These are phyloP conservation scores for Litsea cubeba DNA, from an alignment of 164 flowering plant genomes.

Conservation along the genomic window DNA sequence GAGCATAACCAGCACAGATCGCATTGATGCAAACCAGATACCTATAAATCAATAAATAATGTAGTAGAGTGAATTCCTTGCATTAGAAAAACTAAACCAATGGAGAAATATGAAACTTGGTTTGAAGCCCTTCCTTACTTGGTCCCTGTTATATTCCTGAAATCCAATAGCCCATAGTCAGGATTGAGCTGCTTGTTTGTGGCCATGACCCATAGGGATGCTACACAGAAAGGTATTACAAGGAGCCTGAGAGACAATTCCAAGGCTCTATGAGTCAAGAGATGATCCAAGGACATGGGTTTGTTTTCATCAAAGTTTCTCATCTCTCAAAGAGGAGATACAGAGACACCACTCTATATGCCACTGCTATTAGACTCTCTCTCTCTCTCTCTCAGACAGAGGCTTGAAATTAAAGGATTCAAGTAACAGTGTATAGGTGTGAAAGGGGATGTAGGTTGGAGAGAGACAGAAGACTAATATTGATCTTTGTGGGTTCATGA, in stretches of 20 bases:
- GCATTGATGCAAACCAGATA: conserved; percentile 69
- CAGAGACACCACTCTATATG: not conserved
- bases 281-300: conserved; percentile 11
- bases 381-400: not conserved
- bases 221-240: conserved; percentile 61
- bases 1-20: conserved; percentile 60
- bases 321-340: conserved; percentile 19
- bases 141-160: conserved; percentile 49
- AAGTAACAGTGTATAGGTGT: not conserved
- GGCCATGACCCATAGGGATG: conserved; percentile 66
- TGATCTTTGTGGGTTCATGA: too few relatives aligned
- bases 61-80: not conserved
- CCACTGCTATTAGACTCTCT: not conserved
- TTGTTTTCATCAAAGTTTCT: conserved; percentile 22
- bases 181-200: conserved; percentile 50
- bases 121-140: conserved; percentile 35
- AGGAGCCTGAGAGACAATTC: conserved; percentile 58
- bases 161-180: conserved; percentile 54
- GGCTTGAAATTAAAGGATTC: not conserved
- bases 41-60: conserved; percentile 29
- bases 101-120: not conserved
- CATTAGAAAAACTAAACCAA: not conserved
- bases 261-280: conserved; percentile 35
- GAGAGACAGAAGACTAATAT: not conserved
- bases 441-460: not conserved